phyloP scores from a whole-genome alignment of 768 basidiomycete genomes.

The Amanita exitialis region DNA sequence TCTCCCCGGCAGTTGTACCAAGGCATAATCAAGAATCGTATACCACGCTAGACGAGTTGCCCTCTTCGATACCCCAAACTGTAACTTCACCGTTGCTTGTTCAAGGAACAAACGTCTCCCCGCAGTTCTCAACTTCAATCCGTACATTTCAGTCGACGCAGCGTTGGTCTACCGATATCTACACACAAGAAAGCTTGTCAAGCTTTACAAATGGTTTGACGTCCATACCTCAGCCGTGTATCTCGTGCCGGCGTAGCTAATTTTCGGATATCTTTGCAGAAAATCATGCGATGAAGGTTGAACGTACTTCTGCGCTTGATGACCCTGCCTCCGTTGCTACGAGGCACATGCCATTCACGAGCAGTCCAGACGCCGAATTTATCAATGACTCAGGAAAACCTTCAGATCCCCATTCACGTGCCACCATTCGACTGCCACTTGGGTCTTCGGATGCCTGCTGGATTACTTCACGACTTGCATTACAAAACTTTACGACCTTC shows the following conservation, averaged over 20 bases:
- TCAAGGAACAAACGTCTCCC: conserved; percentile 18
- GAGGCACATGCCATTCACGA: background rate
- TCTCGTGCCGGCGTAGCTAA: conserved; percentile 54
- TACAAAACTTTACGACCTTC: conserved; percentile 51
- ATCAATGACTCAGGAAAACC: background rate
- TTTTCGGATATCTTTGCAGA: conserved; percentile 27
- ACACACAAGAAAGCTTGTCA: conserved; percentile 9
- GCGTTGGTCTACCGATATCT: conserved; percentile 14
- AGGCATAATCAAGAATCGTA: conserved; percentile 20
- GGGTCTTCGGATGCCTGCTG: conserved; percentile 34
- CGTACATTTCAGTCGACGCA: conserved; percentile 34
- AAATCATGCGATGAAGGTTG: background rate
- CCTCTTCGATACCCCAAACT: conserved; percentile 58
- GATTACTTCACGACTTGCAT: conserved; percentile 44
- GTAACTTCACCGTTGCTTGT: too few relatives aligned
- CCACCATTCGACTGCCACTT: conserved; percentile 22
- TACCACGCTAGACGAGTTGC: conserved; percentile 33
- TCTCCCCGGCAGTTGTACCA: background rate
- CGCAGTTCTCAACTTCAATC: conserved; percentile 31
- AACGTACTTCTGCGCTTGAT: background rate
- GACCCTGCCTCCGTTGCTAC: background rate
- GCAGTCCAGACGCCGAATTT: background rate
- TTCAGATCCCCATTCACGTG: conserved; percentile 2
- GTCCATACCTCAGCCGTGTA: conserved; percentile 39
- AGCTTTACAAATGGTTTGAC: conserved; percentile 49